Percentiles rank a stretch among this genome's conserved stretches.
Evolutionary conservation across 148 eudicot species (phyloP).

Genomic region (Polygonum maritimum): DNA sequence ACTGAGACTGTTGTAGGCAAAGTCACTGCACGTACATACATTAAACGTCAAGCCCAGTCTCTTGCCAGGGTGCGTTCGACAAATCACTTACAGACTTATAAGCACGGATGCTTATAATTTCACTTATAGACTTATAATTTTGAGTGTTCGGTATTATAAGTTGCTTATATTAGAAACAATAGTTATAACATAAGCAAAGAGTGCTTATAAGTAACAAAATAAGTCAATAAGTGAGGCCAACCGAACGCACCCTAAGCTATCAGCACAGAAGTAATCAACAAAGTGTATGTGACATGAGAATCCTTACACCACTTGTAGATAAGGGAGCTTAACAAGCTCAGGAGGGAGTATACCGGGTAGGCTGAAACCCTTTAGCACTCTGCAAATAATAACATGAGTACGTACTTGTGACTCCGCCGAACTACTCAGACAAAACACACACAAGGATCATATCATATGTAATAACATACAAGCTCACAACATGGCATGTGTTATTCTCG

Average conservation of each 20-base stretch:
- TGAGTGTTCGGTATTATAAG: too few species aligned
- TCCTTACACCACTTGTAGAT: slow-evolving; percentile 44
- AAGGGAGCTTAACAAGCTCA: slow-evolving; percentile 51
- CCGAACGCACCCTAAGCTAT: background rate
- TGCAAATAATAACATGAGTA: slow-evolving; percentile 22
- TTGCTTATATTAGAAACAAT: too few species aligned
- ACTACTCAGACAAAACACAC: background rate
- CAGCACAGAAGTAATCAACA: background rate
- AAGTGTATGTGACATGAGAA: background rate
- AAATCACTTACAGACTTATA: too few species aligned
- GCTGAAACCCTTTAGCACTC: slow-evolving; percentile 49
- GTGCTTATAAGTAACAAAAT: too few species aligned
- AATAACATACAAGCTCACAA: slow-evolving; percentile 38
- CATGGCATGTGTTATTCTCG: slow-evolving; percentile 49
- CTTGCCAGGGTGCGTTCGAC: background rate
- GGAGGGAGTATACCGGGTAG: slow-evolving; percentile 64
- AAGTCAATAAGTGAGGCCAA: too few species aligned
- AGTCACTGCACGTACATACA: slow-evolving; percentile 35
- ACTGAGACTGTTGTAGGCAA: slow-evolving; percentile 59
- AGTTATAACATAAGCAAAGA: too few species aligned
- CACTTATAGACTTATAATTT: too few species aligned
- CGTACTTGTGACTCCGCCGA: background rate
- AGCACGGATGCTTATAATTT: too few species aligned
- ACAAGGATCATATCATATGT: background rate
- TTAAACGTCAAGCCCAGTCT: background rate